A percentile compares a stretch with the other conserved stretches of the same genome.
Evolutionary conservation across 1,284 basidiomycete genomes (phyloP).

Genomic region (Fomes fomentarius): DNA sequence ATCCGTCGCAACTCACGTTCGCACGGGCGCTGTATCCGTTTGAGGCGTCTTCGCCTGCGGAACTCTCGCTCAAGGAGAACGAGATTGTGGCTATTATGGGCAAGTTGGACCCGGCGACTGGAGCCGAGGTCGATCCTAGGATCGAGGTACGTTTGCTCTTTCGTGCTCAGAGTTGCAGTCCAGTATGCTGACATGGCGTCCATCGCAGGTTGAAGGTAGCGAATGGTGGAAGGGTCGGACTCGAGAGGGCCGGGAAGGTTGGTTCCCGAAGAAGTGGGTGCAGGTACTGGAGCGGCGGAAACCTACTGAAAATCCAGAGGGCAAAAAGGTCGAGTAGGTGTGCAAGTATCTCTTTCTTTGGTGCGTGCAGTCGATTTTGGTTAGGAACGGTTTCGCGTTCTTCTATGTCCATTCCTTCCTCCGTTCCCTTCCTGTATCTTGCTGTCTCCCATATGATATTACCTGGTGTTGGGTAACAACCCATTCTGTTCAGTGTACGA

Average conservation of each 20-base stretch:
- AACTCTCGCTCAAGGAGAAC: slow-evolving; percentile 85
- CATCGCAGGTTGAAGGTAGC: slow-evolving; percentile 45
- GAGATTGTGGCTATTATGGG: slow-evolving; percentile 96
- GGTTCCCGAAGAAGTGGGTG: slow-evolving; percentile 95
- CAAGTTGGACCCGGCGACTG: slow-evolving; percentile 74
- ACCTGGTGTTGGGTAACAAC: no score
- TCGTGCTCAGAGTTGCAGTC: not conserved
- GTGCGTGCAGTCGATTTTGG: not conserved
- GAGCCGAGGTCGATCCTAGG: slow-evolving; percentile 73
- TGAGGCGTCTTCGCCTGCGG: slow-evolving; percentile 72
- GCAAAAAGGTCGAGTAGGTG: slow-evolving; percentile 46
- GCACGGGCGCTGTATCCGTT: slow-evolving; percentile 88
- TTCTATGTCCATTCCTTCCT: no score
- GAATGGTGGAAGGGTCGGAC: slow-evolving; percentile 98
- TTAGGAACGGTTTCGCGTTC: no score
- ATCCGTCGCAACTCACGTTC: slow-evolving; percentile 82
- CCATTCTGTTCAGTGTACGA: no score
- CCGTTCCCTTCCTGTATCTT: no score
- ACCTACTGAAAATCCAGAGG: slow-evolving; percentile 36
- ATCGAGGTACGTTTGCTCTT: slow-evolving; percentile 48
- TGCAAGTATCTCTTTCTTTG: slow-evolving; percentile 38
- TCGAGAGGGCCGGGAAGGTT: slow-evolving; percentile 91
- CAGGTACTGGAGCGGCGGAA: slow-evolving; percentile 64
- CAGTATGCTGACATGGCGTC: not conserved
- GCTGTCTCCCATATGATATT: no score